Percentiles rank a stretch among this genome's conserved stretches.
Evolutionary conservation across 805 yeast genomes (phyloP).

Genomic region (Candida arabinofermentans): DNA sequence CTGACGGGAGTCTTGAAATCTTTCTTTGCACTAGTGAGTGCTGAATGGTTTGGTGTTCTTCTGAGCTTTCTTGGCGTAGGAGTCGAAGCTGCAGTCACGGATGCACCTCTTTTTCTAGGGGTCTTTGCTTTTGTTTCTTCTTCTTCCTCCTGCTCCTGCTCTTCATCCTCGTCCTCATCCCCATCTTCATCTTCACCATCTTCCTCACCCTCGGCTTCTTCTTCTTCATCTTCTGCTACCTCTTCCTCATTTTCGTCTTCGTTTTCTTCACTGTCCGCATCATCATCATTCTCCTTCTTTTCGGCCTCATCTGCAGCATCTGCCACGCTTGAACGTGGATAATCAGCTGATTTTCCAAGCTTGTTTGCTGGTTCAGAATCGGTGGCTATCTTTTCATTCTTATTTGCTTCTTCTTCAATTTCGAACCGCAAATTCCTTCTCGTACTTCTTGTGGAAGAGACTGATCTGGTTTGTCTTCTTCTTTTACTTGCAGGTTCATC

Average conservation of each 20-base stretch:
- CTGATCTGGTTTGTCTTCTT: slow-evolving; percentile 9
- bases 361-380: not conserved
- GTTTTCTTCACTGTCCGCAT: slow-evolving; percentile 1
- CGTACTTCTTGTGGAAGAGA: slow-evolving; percentile 10
- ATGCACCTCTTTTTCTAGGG: slow-evolving; percentile 9
- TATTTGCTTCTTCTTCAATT: slow-evolving; percentile 11
- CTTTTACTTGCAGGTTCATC: not conserved
- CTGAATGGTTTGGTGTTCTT: slow-evolving; percentile 9
- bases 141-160: slow-evolving; percentile 3
- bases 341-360: slow-evolving; percentile 5
- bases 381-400: slow-evolving; percentile 3
- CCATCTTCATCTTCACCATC: slow-evolving; percentile 4
- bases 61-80: slow-evolving; percentile 16
- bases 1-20: slow-evolving; percentile 11
- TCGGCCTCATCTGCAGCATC: slow-evolving; percentile 2
- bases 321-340: not conserved
- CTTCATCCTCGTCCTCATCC: too few relatives aligned
- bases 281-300: slow-evolving; percentile 3
- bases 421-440: slow-evolving; percentile 16
- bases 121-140: slow-evolving; percentile 6
- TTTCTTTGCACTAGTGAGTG: not conserved
- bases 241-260: too few relatives aligned
- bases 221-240: slow-evolving; percentile 1
- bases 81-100: not conserved
- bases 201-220: not conserved